phyloP scores from a whole-genome alignment of 2,329 filamentous ascomycete genomes.

The Xylariaceae sp. region DNA sequence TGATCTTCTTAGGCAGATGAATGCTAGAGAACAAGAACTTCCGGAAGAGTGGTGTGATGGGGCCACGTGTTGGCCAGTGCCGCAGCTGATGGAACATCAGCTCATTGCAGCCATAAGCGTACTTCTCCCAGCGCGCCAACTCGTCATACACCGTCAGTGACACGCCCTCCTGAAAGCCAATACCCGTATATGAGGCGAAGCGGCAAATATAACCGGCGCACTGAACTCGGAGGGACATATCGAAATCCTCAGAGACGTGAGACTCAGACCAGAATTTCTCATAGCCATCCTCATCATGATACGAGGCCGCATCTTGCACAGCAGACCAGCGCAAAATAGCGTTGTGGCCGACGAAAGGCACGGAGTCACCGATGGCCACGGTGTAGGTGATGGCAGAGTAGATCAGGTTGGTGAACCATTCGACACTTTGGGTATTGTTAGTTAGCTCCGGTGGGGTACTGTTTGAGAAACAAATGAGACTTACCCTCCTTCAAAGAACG shows the following conservation, averaged over 20 bases:
- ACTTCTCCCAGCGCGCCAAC: slow-evolving; percentile 85
- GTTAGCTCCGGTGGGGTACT: not conserved
- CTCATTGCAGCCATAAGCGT: slow-evolving; percentile 84
- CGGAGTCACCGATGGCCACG: slow-evolving; percentile 78
- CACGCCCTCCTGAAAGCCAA: slow-evolving; percentile 84
- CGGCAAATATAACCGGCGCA: slow-evolving; percentile 75
- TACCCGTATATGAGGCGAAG: slow-evolving; percentile 73
- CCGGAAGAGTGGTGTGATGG: slow-evolving; percentile 80
- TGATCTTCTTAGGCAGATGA: slow-evolving; percentile 76
- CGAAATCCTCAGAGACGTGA: slow-evolving; percentile 82
- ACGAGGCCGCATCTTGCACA: slow-evolving; percentile 71
- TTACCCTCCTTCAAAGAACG: slow-evolving; percentile 67
- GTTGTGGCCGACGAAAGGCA: slow-evolving; percentile 83
- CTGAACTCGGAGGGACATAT: slow-evolving; percentile 80
- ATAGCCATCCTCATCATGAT: slow-evolving; percentile 71
- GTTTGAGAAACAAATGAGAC: slow-evolving; percentile 16
- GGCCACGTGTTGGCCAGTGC: slow-evolving; percentile 74
- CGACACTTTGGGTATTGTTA: slow-evolving; percentile 58
- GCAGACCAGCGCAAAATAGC: slow-evolving; percentile 78
- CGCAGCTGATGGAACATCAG: slow-evolving; percentile 79
- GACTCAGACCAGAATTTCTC: slow-evolving; percentile 84
- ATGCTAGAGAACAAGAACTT: slow-evolving; percentile 76
- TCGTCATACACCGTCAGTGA: slow-evolving; percentile 86
- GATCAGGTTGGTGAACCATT: slow-evolving; percentile 75
- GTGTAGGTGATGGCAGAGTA: slow-evolving; percentile 79